Percentiles rank a stretch among this genome's conserved stretches.
Conservation (phyloP, 257 asterid genomes). For the Scutellaria galericulata region DNA sequence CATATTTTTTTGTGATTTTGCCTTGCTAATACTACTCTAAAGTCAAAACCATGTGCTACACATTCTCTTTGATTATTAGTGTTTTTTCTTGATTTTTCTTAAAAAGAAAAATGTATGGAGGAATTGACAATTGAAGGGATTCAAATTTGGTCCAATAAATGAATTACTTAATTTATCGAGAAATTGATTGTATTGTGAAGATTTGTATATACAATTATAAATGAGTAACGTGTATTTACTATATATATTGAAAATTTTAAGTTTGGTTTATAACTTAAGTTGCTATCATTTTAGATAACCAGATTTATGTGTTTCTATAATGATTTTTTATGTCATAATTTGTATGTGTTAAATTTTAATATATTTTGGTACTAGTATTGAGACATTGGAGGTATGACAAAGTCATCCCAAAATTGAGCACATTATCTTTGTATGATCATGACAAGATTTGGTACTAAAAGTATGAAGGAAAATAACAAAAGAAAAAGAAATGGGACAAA, state of each 20-base stretch:
- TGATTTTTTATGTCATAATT: too few relatives aligned
- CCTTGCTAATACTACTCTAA: neutral
- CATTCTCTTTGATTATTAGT: neutral
- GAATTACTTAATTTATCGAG: too few relatives aligned
- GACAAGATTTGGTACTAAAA: neutral
- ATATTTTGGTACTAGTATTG: neutral
- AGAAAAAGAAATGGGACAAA: conserved; percentile 22
- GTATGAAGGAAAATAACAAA: neutral
- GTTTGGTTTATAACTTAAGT: too few relatives aligned
- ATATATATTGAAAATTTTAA: too few relatives aligned
- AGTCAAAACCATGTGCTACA: neutral
- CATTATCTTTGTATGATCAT: neutral
- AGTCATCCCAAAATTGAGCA: neutral
- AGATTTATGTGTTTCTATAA: too few relatives aligned
- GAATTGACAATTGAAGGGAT: neutral
- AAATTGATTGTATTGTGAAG: too few relatives aligned
- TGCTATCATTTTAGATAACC: too few relatives aligned
- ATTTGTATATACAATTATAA: too few relatives aligned
- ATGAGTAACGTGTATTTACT: too few relatives aligned
- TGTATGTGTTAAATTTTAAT: neutral
- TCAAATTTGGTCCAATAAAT: too few relatives aligned
- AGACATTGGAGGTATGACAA: neutral
- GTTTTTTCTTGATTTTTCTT: neutral
- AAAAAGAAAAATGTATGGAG: neutral
- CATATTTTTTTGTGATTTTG: neutral